Evolutionary conservation across 495 filamentous ascomycete genomes (phyloP).

Genomic region (Hypoxylon lienhwacheense): DNA sequence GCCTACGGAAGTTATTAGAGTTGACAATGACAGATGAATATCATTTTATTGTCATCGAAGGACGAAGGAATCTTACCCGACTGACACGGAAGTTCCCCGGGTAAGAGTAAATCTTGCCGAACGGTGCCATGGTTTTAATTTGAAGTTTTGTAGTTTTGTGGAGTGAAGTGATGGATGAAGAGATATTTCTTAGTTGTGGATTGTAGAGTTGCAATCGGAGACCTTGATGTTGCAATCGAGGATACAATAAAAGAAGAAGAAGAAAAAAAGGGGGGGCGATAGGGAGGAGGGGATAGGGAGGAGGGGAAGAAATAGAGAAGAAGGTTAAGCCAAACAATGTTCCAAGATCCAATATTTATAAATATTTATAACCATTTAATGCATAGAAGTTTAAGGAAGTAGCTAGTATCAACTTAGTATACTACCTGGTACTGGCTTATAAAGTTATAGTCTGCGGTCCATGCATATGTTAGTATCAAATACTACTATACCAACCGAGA

Average conservation of each 20-base stretch:
- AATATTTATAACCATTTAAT: no score
- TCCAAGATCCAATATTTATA: slow-evolving; percentile 18
- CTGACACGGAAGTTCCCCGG: slow-evolving; percentile 51
- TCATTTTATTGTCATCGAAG: background rate
- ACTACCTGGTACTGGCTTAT: background rate
- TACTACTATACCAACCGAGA: no score
- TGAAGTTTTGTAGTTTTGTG: background rate
- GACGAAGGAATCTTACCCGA: slow-evolving; percentile 44
- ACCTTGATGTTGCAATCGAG: slow-evolving; percentile 28
- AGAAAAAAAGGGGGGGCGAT: no score
- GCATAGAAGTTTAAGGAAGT: slow-evolving; percentile 8
- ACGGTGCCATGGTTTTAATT: slow-evolving; percentile 51
- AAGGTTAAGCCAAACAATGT: background rate
- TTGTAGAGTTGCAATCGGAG: slow-evolving; percentile 11
- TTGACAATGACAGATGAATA: background rate
- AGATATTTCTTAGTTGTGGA: background rate
- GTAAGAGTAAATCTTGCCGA: slow-evolving; percentile 57
- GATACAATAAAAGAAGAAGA: no score
- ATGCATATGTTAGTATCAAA: no score
- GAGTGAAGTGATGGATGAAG: background rate
- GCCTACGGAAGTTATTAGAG: slow-evolving; percentile 39
- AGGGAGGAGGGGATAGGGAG: no score
- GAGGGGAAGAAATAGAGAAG: slow-evolving; percentile 2
- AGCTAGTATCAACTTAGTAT: background rate
- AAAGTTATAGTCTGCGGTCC: slow-evolving; percentile 9